Percentiles rank a stretch among this genome's conserved stretches.
Conservation (phyloP, 1,284 basidiomycete genomes). For the Caloboletus firmus region DNA sequence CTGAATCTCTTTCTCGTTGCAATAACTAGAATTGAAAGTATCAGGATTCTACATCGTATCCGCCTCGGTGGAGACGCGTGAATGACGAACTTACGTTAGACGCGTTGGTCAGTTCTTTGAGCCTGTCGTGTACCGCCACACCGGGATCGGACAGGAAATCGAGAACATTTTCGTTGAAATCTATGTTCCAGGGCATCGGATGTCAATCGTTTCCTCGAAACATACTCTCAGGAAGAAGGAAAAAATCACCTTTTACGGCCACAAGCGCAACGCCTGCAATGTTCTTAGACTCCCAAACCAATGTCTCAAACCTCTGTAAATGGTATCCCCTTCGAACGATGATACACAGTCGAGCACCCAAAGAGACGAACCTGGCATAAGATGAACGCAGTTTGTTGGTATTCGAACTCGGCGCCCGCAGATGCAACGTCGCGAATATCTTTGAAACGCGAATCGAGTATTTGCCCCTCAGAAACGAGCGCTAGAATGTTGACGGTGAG, state of each 20-base stretch:
- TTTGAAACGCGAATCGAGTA: conserved; percentile 17
- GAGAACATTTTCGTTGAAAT: conserved; percentile 23
- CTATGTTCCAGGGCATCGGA: neutral
- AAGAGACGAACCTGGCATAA: conserved; percentile 12
- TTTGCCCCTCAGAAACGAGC: conserved; percentile 17
- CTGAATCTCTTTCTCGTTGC: conserved; percentile 11
- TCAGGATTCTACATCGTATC: neutral
- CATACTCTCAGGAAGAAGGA: neutral
- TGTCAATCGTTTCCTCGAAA: neutral
- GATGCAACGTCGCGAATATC: conserved; percentile 14
- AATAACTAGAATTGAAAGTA: conserved; percentile 8
- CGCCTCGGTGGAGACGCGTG: no score
- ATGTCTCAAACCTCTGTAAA: conserved; percentile 15
- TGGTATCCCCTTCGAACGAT: neutral
- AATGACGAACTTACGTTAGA: conserved; percentile 9
- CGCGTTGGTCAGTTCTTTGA: conserved; percentile 13
- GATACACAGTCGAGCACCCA: neutral
- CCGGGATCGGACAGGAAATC: conserved; percentile 17
- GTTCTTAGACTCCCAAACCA: conserved; percentile 22
- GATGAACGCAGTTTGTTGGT: conserved; percentile 4
- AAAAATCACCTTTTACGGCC: conserved; percentile 19
- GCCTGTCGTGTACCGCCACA: conserved; percentile 14
- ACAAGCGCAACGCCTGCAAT: conserved; percentile 14
- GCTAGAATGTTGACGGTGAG: conserved; percentile 4
- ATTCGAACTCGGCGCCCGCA: conserved; percentile 4